Percentiles rank a stretch among this genome's conserved stretches.
phyloP scores from a whole-genome alignment of 257 asterid genomes.

The Solanum habrochaites region DNA sequence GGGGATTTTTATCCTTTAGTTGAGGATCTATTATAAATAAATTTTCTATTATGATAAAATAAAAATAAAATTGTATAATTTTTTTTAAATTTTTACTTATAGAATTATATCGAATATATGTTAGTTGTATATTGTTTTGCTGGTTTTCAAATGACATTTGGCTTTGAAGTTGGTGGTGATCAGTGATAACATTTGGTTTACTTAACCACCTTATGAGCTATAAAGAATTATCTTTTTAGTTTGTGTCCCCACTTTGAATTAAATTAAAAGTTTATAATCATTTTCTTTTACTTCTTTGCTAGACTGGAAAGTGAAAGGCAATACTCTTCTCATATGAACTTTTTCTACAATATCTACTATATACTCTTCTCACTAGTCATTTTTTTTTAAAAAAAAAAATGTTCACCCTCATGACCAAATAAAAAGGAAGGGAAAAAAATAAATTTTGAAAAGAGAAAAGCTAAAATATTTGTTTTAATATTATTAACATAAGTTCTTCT shows the following conservation, averaged over 20 bases:
- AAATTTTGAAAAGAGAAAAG: neutral
- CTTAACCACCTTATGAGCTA: neutral
- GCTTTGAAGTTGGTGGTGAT: neutral
- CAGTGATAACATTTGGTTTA: neutral
- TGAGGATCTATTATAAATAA: neutral
- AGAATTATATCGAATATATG: neutral
- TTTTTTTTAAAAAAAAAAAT: neutral
- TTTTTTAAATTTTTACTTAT: neutral
- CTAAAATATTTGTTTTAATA: neutral
- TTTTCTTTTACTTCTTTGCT: neutral
- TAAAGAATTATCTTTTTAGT: neutral
- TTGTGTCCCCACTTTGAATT: neutral
- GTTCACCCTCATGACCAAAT: neutral
- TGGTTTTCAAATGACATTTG: neutral
- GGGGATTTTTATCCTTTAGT: neutral
- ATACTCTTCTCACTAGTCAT: neutral
- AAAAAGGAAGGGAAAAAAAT: neutral
- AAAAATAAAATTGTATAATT: too few relatives aligned
- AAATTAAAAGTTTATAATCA: neutral
- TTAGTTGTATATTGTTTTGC: neutral
- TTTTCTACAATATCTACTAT: neutral
- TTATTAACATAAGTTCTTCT: neutral
- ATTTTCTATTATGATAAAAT: neutral
- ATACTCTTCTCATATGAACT: neutral
- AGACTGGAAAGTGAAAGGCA: conserved; percentile 7